Conservation (phyloP, 148 eudicot genomes). For the Tetragonia tetragonoides region DNA sequence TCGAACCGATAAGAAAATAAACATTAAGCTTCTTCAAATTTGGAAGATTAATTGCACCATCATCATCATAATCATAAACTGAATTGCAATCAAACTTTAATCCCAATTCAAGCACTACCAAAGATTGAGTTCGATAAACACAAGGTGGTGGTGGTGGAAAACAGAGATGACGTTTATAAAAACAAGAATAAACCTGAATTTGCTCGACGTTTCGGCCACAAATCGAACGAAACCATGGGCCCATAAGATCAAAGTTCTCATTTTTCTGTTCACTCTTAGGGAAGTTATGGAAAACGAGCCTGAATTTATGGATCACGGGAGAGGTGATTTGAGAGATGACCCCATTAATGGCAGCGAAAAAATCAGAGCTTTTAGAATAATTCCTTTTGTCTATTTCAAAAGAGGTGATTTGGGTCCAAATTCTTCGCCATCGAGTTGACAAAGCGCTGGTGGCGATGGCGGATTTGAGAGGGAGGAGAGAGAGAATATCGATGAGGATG, state of each 20-base stretch:
- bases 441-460: conserved; percentile 20
- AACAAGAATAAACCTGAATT: neutral
- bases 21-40: conserved; percentile 21
- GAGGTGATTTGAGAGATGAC: neutral
- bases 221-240: neutral
- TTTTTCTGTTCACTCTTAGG: too few relatives aligned
- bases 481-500: conserved; percentile 10
- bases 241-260: neutral
- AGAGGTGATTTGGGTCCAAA: conserved; percentile 11
- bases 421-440: conserved; percentile 7
- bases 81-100: neutral
- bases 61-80: too few relatives aligned
- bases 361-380: neutral
- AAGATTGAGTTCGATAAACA: neutral
- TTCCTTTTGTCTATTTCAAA: neutral
- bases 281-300: neutral
- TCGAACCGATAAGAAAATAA: too few relatives aligned
- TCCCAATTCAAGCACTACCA: neutral
- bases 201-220: neutral
- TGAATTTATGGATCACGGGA: neutral
- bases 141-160: neutral
- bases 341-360: neutral
- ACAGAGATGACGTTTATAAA: neutral
- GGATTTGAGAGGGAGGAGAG: conserved; percentile 7
- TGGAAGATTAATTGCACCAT: conserved; percentile 1